These are phyloP conservation scores for Gossypium turneri DNA, from an alignment of 345 rosid species.

Conservation along the genomic window DNA sequence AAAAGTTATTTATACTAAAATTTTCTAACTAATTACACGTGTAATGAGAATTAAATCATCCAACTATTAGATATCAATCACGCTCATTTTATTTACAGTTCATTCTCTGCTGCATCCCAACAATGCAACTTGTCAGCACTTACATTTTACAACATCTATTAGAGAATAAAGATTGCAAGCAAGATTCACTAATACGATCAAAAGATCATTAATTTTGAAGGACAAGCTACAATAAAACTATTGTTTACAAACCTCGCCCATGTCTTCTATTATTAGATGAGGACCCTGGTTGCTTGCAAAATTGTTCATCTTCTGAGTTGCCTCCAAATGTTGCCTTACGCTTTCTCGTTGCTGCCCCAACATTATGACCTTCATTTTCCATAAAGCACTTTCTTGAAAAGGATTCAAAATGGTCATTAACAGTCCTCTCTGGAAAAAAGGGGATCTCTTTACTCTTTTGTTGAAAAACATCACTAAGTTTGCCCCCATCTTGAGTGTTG, in stretches of 20 bases:
- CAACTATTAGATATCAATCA: slow-evolving; percentile 3
- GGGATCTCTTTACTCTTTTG: slow-evolving; percentile 47
- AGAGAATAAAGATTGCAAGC: slow-evolving; percentile 23
- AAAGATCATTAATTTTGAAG: slow-evolving; percentile 27
- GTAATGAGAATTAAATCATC: background rate
- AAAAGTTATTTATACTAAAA: background rate
- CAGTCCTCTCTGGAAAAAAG: slow-evolving; percentile 52
- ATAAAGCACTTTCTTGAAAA: slow-evolving; percentile 31
- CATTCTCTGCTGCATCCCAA: slow-evolving; percentile 14
- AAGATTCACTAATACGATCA: slow-evolving; percentile 21
- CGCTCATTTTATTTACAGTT: slow-evolving; percentile 13
- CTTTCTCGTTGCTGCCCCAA: slow-evolving; percentile 41
- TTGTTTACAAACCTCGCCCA: slow-evolving; percentile 49
- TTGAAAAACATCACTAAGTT: slow-evolving; percentile 20
- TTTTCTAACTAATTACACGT: background rate
- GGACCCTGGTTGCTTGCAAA: slow-evolving; percentile 33
- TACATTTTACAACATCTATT: slow-evolving; percentile 22
- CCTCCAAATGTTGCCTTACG: slow-evolving; percentile 43
- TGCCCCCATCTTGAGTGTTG: slow-evolving; percentile 31
- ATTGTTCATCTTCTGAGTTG: slow-evolving; percentile 35
- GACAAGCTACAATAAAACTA: slow-evolving; percentile 28
- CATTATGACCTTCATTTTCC: slow-evolving; percentile 32
- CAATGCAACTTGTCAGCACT: slow-evolving; percentile 23
- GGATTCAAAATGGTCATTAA: slow-evolving; percentile 31
- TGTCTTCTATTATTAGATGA: slow-evolving; percentile 32